Conservation (phyloP, 202 grass and related monocot genomes). For the Setaria viridis region DNA sequence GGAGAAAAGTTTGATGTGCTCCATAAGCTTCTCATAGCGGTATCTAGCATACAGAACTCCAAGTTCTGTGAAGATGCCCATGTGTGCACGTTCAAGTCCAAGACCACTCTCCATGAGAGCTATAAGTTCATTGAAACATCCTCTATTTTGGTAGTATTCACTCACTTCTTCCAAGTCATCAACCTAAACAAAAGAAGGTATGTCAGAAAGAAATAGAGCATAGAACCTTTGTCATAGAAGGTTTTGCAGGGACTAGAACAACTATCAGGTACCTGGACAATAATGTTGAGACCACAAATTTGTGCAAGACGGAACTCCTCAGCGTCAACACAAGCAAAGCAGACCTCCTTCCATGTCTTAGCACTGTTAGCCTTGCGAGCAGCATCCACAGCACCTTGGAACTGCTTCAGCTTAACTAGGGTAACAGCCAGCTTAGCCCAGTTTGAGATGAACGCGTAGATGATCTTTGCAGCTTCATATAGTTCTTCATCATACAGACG, state of each 20-base stretch:
- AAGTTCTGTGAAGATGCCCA: slow-evolving; percentile 42
- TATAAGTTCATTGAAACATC: slow-evolving; percentile 95
- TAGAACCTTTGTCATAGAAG: neutral
- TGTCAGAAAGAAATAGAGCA: slow-evolving; percentile 33
- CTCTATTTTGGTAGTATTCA: slow-evolving; percentile 95
- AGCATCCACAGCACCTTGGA: slow-evolving; percentile 98
- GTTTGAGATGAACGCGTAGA: slow-evolving; percentile 96
- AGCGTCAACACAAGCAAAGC: slow-evolving; percentile 96
- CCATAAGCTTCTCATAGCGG: slow-evolving; percentile 88
- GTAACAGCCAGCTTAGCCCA: slow-evolving; percentile 95
- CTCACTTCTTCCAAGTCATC: slow-evolving; percentile 97
- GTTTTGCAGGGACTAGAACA: no score
- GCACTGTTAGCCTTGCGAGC: slow-evolving; percentile 93
- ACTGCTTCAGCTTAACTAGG: slow-evolving; percentile 96
- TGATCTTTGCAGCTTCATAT: slow-evolving; percentile 97
- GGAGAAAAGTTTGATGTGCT: slow-evolving; percentile 98
- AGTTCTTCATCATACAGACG: slow-evolving; percentile 91
- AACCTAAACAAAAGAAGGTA: slow-evolving; percentile 59
- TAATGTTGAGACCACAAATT: slow-evolving; percentile 98
- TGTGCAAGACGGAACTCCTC: slow-evolving; percentile 95
- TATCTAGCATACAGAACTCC: slow-evolving; percentile 95
- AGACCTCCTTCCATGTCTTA: slow-evolving; percentile 98
- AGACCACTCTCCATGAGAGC: slow-evolving; percentile 81
- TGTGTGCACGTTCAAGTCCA: slow-evolving; percentile 64
- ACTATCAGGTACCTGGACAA: slow-evolving; percentile 62